Conservation (phyloP, 2,329 filamentous ascomycete species). For the Fusarium mangiferae region DNA sequence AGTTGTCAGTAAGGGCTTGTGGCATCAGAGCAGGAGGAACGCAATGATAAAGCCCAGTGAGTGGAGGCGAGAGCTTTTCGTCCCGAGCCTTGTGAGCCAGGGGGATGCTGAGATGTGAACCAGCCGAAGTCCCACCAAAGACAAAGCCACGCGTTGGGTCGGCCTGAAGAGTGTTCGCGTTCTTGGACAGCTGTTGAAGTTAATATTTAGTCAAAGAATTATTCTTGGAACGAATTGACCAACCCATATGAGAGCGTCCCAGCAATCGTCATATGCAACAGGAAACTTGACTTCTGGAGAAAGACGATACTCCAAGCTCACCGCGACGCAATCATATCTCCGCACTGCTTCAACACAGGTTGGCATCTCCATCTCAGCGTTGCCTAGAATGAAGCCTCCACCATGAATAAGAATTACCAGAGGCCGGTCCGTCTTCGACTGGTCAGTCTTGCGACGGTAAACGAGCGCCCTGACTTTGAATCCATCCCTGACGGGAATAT, state of each 20-base stretch:
- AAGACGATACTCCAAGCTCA: background rate
- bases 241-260: background rate
- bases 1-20: background rate
- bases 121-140: background rate
- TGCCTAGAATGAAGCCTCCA: background rate
- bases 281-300: background rate
- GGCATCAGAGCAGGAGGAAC: background rate
- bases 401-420: background rate
- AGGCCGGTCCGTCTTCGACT: background rate
- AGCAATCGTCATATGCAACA: background rate
- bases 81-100: background rate
- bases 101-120: background rate
- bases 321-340: background rate
- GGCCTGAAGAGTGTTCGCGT: accelerated
- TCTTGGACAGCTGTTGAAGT: background rate
- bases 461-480: background rate
- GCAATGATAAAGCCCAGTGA: background rate
- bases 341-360: background rate
- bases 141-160: background rate
- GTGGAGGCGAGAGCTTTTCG: background rate
- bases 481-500: background rate
- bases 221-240: background rate
- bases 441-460: background rate
- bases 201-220: accelerated
- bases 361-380: background rate